A percentile compares a stretch with the other conserved stretches of the same genome.
These are phyloP conservation scores for Bipolaris zeicola DNA, from an alignment of 2,329 filamentous ascomycete species.

Conservation along the genomic window DNA sequence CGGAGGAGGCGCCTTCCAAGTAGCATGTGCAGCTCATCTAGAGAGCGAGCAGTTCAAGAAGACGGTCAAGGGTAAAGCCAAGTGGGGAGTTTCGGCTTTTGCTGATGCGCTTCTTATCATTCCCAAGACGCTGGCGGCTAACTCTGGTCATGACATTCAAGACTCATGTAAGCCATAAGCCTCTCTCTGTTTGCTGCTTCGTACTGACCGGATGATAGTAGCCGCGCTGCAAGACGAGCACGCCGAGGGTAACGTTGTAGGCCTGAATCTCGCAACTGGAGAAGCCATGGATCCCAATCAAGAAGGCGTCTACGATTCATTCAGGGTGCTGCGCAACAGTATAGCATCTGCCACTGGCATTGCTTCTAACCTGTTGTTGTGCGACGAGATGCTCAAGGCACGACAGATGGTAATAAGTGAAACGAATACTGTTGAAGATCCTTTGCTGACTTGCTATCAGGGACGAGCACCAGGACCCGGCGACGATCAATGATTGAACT, in stretches of 20 bases:
- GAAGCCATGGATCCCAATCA: constrained; percentile 94
- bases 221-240: constrained; percentile 86
- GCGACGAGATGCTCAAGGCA: constrained; percentile 96
- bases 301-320: constrained; percentile 93
- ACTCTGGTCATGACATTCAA: constrained; percentile 95
- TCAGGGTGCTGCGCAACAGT: constrained; percentile 90
- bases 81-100: constrained; percentile 93
- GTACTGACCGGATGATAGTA: constrained; percentile 59
- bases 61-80: constrained; percentile 96
- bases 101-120: constrained; percentile 94
- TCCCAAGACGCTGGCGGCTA: constrained; percentile 95
- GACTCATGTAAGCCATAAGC: constrained; percentile 74
- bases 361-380: constrained; percentile 90
- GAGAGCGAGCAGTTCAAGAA: constrained; percentile 85
- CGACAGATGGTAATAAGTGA: constrained; percentile 75
- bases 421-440: neutral
- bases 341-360: constrained; percentile 94
- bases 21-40: constrained; percentile 86
- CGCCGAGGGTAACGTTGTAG: constrained; percentile 81
- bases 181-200: constrained; percentile 7
- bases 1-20: constrained; percentile 92
- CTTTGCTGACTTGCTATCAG: constrained; percentile 20
- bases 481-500: constrained; percentile 17
- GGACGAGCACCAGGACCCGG: constrained; percentile 41
- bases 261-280: constrained; percentile 83